Conservation (phyloP, 208 protist genomes). For the Vickermania ingenoplastis region DNA sequence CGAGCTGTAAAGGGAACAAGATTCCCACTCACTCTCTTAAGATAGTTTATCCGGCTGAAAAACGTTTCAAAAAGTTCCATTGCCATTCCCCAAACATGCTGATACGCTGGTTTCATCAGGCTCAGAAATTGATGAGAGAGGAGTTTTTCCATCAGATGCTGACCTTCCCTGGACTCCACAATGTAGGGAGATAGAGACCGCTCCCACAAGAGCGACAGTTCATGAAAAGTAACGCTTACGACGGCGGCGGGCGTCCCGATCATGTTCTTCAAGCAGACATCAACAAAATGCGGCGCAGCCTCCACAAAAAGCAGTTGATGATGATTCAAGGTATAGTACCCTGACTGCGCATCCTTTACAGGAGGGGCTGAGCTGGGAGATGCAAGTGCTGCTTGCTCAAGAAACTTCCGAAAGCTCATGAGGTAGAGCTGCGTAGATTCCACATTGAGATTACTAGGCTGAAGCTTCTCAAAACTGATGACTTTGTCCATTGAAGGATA, state of each 20-base stretch:
- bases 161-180: conserved; percentile 61
- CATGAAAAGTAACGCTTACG: conserved; percentile 22
- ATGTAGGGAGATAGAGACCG: conserved; percentile 74
- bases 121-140: conserved; percentile 60
- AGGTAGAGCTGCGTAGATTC: conserved; percentile 63
- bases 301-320: conserved; percentile 43
- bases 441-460: conserved; percentile 65
- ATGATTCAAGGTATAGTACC: conserved; percentile 28
- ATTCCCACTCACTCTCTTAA: conserved; percentile 47
- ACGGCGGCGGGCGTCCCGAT: conserved; percentile 48
- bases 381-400: conserved; percentile 51
- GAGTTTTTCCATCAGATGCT: conserved; percentile 46
- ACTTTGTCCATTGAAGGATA: conserved; percentile 35
- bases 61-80: conserved; percentile 51
- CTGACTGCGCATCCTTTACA: conserved; percentile 15
- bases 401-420: conserved; percentile 67
- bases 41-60: conserved; percentile 59
- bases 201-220: conserved; percentile 50
- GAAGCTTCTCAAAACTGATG: conserved; percentile 32
- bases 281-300: conserved; percentile 41
- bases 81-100: conserved; percentile 60
- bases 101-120: conserved; percentile 64
- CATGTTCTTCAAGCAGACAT: conserved; percentile 51
- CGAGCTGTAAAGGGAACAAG: conserved; percentile 36
- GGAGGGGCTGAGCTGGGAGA: conserved; percentile 7